Percentiles rank a stretch among this genome's conserved stretches.
Evolutionary conservation across 345 rosid genomes (phyloP).

Genomic region (Lenwebbia sp.): DNA sequence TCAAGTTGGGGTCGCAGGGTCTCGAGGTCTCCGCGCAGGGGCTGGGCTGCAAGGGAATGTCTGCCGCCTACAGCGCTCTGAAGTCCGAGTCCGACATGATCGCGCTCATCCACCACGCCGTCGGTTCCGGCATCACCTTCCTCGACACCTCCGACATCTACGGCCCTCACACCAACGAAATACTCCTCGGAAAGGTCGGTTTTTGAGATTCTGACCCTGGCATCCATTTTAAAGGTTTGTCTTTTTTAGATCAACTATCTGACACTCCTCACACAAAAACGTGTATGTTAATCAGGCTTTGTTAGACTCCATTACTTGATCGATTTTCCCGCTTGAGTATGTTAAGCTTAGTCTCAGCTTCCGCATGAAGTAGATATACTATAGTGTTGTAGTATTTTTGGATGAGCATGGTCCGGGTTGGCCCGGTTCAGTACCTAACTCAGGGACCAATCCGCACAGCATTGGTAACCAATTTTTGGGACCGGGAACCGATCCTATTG

Average conservation of each 20-base stretch:
- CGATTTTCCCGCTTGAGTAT: too few species aligned
- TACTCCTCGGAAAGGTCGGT: conserved; percentile 29
- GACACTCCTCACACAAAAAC: not conserved
- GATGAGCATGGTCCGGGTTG: not conserved
- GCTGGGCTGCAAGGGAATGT: conserved; percentile 11
- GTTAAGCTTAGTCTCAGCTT: not conserved
- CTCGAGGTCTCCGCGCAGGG: not conserved
- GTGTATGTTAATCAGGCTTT: too few species aligned
- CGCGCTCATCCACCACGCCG: conserved; percentile 29
- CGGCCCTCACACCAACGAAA: conserved; percentile 32
- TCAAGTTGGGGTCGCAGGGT: too few species aligned
- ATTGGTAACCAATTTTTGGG: not conserved
- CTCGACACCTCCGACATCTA: conserved; percentile 38
- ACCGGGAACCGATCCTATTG: not conserved
- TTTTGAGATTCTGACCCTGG: too few species aligned
- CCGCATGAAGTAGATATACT: not conserved
- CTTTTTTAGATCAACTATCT: not conserved
- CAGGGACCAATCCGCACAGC: not conserved
- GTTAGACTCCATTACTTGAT: not conserved
- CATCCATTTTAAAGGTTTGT: too few species aligned
- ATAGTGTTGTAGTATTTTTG: not conserved
- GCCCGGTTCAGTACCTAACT: not conserved
- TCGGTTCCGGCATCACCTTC: conserved; percentile 30
- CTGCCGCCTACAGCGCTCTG: not conserved
- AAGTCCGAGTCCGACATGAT: conserved; percentile 40